These are phyloP conservation scores for Venturia aucupariae DNA, from an alignment of 2,329 filamentous ascomycete genomes.

Conservation along the genomic window DNA sequence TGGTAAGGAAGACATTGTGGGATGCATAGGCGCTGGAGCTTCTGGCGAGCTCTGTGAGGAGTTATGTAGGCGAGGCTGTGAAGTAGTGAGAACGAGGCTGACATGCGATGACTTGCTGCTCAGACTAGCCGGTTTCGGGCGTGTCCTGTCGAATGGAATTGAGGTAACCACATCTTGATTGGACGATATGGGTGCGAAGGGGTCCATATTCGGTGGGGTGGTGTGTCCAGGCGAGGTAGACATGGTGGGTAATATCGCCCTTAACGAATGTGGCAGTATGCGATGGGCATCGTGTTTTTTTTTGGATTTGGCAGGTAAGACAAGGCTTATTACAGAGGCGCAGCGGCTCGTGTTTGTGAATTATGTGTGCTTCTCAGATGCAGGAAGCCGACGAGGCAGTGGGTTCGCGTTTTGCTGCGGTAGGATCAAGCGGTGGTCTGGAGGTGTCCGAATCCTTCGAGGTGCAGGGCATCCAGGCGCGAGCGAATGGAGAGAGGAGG, in stretches of 20 bases:
- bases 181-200: not conserved
- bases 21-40: constrained; percentile 45
- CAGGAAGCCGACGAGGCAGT: not conserved
- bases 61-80: constrained; percentile 27
- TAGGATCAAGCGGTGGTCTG: not conserved
- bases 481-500: not conserved
- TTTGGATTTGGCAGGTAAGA: not conserved
- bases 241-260: constrained; percentile 1
- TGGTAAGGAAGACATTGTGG: constrained; percentile 42
- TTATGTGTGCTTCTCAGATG: not conserved
- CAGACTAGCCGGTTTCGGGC: constrained; percentile 18
- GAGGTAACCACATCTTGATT: constrained; percentile 9
- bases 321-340: not conserved
- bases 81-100: constrained; percentile 11
- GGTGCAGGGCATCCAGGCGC: not conserved
- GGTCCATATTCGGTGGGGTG: not conserved
- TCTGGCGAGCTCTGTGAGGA: constrained; percentile 62
- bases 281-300: not conserved
- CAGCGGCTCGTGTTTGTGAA: not conserved
- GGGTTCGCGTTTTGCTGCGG: not conserved
- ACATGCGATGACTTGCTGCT: constrained; percentile 12
- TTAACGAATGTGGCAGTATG: not conserved
- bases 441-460: not conserved
- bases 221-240: not conserved
- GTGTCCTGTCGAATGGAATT: constrained; percentile 12